Evolutionary conservation across 2,329 filamentous ascomycete species (phyloP), one percentile per base, ranked within the genome.

Genomic region (Fusarium oligoseptatum): DNA sequence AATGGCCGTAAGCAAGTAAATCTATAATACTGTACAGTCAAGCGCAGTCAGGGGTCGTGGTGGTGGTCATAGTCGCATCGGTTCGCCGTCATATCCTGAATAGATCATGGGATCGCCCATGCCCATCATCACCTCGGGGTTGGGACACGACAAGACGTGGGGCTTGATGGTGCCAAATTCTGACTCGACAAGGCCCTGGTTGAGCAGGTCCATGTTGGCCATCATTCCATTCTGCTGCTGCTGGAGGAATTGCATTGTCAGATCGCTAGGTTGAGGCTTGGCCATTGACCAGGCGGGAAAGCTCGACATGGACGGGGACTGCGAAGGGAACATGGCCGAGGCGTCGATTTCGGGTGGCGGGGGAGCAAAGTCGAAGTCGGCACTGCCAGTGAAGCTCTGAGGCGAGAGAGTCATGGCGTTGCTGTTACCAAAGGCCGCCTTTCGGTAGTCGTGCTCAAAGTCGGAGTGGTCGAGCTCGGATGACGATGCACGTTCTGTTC

Each of bases 61-160:
- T 9, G 20, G 22, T n/a, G 27, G n/a, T 82, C 74, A 87, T 55
- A 87, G 78, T 70, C 84, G 79, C 78, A 87, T 81, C 22, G 80
- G 71, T 58, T 88, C 86, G 66, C 82, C 83, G 67, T 88, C 87
- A 76, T 86, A 89, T 52, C 87, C 86, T 4, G 85, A 83, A 75
- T 87, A 90, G 66, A 91, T 89, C 88, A 90, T 90, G 1, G 89
- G 88, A 70, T 91, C 89, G 20, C 85, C 86, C 77, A 89, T 85
- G 20, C 88, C 87, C 79, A 90, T 83, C 88, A 90, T 90, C 9
- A 88, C 86, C 52, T 89, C 88, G 1, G 87, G 84, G 62, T 88
- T 88, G 48, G 85, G 81, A 74, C 87, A 87, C 41, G 86, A 86
- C 50, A 90, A 82, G 52, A 88, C 84, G 66, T 89, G 87, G 14